phyloP scores from a whole-genome alignment of 495 filamentous ascomycete genomes.

The Beverwykella pulmonaria region DNA sequence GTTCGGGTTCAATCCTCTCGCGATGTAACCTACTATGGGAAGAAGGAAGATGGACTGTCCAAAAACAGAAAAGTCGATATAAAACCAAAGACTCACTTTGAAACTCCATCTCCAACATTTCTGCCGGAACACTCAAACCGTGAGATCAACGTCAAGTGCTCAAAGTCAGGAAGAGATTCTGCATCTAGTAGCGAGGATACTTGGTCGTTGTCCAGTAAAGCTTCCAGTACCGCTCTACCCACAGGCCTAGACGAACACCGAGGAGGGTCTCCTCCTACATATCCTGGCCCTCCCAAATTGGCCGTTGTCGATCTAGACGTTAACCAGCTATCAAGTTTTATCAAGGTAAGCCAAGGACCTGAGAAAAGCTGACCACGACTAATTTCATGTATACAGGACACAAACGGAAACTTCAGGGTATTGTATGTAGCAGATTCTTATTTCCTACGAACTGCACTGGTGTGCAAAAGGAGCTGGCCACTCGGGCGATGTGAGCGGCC shows the following conservation, averaged over 20 bases:
- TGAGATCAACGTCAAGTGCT: not conserved
- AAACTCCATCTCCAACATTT: not conserved
- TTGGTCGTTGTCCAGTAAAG: constrained; percentile 14
- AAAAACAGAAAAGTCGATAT: not conserved
- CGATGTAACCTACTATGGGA: not conserved
- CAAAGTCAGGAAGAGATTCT: not conserved
- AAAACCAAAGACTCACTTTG: not conserved
- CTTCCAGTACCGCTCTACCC: constrained; percentile 20
- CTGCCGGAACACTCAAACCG: not conserved
- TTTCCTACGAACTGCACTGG: not conserved
- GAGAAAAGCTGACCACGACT: not conserved
- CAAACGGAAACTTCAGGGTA: constrained; percentile 13
- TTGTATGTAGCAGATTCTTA: constrained; percentile 2
- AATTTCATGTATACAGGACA: not conserved
- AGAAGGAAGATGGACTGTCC: not conserved
- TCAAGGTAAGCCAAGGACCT: constrained; percentile 1
- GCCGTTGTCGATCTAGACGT: constrained; percentile 4
- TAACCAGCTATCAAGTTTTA: not conserved
- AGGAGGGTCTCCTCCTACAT: constrained; percentile 9
- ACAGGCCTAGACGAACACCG: constrained; percentile 11
- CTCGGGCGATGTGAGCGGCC: too few relatives aligned
- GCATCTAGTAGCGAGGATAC: not conserved
- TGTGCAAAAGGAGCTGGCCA: too few relatives aligned
- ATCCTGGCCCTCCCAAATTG: constrained; percentile 18
- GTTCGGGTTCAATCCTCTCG: constrained; percentile 8